Evolutionary conservation across 495 filamentous ascomycete species (phyloP).

Genomic region (Polyplosphaeria fusca): DNA sequence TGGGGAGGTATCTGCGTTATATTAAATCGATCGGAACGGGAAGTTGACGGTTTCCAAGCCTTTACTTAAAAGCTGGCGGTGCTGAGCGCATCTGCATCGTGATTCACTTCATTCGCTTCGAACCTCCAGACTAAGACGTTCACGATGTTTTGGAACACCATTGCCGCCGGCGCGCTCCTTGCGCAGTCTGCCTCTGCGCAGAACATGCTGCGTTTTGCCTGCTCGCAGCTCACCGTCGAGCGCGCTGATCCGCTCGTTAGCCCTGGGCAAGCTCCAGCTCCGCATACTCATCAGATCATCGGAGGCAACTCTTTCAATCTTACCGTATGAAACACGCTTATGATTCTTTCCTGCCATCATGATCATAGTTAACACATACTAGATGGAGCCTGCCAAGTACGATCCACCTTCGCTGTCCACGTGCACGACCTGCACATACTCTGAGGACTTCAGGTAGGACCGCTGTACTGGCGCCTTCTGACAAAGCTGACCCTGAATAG

Average conservation of each 20-base stretch:
- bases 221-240: slow-evolving; percentile 48
- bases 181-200: slow-evolving; percentile 27
- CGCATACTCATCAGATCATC: slow-evolving; percentile 35
- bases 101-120: background rate
- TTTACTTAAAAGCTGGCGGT: background rate
- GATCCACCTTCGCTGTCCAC: slow-evolving; percentile 19
- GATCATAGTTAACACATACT: slow-evolving; percentile 11
- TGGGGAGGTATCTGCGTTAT: background rate
- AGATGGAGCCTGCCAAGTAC: slow-evolving; percentile 23
- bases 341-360: background rate
- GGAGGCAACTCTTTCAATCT: slow-evolving; percentile 32
- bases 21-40: background rate
- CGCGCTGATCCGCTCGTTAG: slow-evolving; percentile 45
- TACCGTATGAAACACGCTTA: slow-evolving; percentile 8
- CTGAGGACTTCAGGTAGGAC: slow-evolving; percentile 1
- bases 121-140: background rate
- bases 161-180: slow-evolving; percentile 21
- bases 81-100: background rate
- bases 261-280: slow-evolving; percentile 30
- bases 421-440: slow-evolving; percentile 31
- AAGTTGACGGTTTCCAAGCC: background rate
- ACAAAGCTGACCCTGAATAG: background rate
- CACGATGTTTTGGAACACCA: slow-evolving; percentile 23
- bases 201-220: slow-evolving; percentile 46
- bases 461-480: background rate